These are phyloP conservation scores for Eragrostis nindensis DNA, from an alignment of 176 grass and related monocot species.

Conservation along the genomic window DNA sequence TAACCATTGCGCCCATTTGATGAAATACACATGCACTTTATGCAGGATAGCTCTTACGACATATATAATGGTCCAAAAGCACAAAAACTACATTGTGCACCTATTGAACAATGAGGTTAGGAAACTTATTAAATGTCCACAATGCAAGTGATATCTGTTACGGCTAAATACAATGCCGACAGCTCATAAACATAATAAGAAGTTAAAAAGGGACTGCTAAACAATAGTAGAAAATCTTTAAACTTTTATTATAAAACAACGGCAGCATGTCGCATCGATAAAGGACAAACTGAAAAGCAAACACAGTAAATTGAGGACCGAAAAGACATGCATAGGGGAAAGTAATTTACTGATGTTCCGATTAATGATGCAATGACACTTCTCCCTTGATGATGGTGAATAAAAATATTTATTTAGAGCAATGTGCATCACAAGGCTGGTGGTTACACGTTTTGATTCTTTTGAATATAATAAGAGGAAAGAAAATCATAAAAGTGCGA, in stretches of 20 bases:
- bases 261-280: neutral
- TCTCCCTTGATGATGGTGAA: neutral
- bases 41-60: conserved; percentile 9
- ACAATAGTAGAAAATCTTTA: conserved; percentile 11
- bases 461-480: conserved; percentile 11
- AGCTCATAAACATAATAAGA: conserved; percentile 6
- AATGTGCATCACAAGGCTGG: neutral
- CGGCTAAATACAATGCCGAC: conserved; percentile 10
- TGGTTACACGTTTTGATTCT: neutral
- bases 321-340: neutral
- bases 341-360: neutral
- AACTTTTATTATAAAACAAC: neutral
- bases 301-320: neutral
- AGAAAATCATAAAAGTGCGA: neutral
- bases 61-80: neutral
- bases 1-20: conserved; percentile 15
- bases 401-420: neutral
- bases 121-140: conserved; percentile 22
- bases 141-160: neutral
- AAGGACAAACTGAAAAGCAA: neutral
- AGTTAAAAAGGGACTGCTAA: neutral
- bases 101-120: conserved; percentile 8
- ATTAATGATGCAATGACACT: neutral
- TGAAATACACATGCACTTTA: conserved; percentile 14
- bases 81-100: conserved; percentile 12